Percentiles rank a stretch among this genome's conserved stretches.
These are phyloP conservation scores for Decorospora gaudefroyi DNA, from an alignment of 2,329 filamentous ascomycete species.

Conservation along the genomic window DNA sequence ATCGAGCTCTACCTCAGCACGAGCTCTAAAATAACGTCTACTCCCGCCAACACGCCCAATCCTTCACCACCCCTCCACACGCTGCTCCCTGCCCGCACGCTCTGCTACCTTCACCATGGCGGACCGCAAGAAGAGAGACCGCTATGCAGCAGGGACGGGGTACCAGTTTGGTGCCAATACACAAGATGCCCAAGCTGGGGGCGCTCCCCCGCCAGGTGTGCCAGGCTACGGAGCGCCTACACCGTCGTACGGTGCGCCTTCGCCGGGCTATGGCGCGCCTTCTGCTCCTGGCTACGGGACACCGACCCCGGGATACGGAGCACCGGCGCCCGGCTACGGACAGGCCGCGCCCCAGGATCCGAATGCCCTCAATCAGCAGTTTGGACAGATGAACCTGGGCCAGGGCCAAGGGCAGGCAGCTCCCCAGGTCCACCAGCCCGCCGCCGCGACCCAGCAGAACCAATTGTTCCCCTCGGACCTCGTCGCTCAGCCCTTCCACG, in stretches of 20 bases:
- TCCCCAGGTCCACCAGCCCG: conserved; percentile 39
- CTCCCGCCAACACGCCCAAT: conserved; percentile 20
- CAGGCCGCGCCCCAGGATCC: conserved; percentile 62
- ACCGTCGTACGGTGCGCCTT: conserved; percentile 44
- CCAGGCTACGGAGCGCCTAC: conserved; percentile 39
- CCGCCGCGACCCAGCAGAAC: conserved; percentile 58
- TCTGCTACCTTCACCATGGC: conserved; percentile 36
- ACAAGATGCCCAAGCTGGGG: conserved; percentile 57
- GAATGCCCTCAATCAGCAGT: conserved; percentile 71
- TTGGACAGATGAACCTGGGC: conserved; percentile 75
- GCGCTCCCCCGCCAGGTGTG: conserved; percentile 41
- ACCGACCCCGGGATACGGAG: conserved; percentile 47
- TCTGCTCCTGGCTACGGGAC: conserved; percentile 49
- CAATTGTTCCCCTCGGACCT: conserved; percentile 92
- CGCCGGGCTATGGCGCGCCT: conserved; percentile 44
- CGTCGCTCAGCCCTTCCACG: conserved; percentile 89
- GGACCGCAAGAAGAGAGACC: conserved; percentile 79
- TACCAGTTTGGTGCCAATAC: conserved; percentile 96
- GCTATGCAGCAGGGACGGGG: conserved; percentile 90
- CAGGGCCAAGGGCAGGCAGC: conserved; percentile 51
- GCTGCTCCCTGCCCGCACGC: conserved; percentile 11
- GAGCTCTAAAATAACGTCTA: conserved; percentile 30
- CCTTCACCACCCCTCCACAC: conserved; percentile 13
- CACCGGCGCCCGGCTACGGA: conserved; percentile 41
- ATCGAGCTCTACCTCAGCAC: conserved; percentile 37